phyloP scores from a whole-genome alignment of 2,329 filamentous ascomycete genomes.

The Pseudopyricularia javanii region DNA sequence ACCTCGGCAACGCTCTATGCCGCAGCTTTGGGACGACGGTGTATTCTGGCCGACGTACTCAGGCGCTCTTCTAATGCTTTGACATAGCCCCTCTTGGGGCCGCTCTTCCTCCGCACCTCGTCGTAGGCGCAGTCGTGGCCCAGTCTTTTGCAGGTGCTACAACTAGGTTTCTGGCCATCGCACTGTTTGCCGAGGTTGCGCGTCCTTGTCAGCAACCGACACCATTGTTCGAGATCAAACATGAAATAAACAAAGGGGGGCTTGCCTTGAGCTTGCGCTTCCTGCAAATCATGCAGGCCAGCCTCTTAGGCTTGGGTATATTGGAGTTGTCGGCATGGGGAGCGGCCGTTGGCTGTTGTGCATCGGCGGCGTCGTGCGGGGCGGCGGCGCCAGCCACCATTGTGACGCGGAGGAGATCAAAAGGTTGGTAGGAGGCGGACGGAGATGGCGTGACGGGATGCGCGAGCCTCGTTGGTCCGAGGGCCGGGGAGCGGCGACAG shows the following conservation, averaged over 20 bases:
- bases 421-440: constrained; percentile 15
- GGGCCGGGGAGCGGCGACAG: too few species aligned
- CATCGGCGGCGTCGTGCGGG: constrained; percentile 3
- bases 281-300: constrained; percentile 88
- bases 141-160: constrained; percentile 77
- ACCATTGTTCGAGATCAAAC: too few species aligned
- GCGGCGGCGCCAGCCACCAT: constrained; percentile 12
- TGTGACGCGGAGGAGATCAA: constrained; percentile 15
- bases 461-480: too few species aligned
- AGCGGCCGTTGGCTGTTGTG: constrained; percentile 12
- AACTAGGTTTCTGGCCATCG: constrained; percentile 73
- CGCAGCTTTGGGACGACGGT: neutral
- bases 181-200: too few species aligned
- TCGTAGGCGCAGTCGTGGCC: constrained; percentile 84
- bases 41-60: constrained; percentile 41
- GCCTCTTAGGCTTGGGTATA: constrained; percentile 74
- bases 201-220: too few species aligned
- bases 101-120: constrained; percentile 86
- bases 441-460: constrained; percentile 8
- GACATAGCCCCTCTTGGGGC: constrained; percentile 87
- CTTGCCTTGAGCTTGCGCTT: constrained; percentile 66
- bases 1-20: neutral
- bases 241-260: too few species aligned
- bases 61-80: constrained; percentile 87
- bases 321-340: constrained; percentile 26